Evolutionary conservation across 495 filamentous ascomycete genomes (phyloP).

Genomic region (Aspergillus taichungensis): DNA sequence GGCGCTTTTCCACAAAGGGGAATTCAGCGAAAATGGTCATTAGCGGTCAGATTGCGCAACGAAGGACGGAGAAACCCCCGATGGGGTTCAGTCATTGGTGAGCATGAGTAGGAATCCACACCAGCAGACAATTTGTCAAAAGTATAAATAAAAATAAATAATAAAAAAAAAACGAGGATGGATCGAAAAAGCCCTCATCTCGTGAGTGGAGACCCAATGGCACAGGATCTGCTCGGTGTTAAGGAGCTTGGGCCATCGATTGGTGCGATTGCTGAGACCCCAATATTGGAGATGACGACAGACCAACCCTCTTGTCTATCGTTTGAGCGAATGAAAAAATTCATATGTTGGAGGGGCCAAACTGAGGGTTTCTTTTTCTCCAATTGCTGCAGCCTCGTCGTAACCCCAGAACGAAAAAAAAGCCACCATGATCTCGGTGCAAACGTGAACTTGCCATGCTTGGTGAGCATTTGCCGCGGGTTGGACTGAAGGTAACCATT

Average conservation of each 20-base stretch:
- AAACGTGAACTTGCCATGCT: too few relatives aligned
- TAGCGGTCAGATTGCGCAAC: slow-evolving; percentile 1
- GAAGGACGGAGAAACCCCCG: slow-evolving; percentile 1
- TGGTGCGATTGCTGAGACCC: slow-evolving; percentile 10
- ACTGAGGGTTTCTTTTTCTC: too few relatives aligned
- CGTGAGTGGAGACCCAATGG: slow-evolving; percentile 5
- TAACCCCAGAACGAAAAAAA: too few relatives aligned
- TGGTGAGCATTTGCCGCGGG: too few relatives aligned
- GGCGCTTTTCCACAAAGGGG: slow-evolving; percentile 8
- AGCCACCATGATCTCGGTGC: too few relatives aligned
- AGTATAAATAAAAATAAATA: slow-evolving; percentile 2
- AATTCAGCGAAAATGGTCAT: slow-evolving; percentile 1
- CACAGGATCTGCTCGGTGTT: slow-evolving; percentile 21
- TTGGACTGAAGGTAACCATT: too few relatives aligned
- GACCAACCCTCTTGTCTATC: background rate
- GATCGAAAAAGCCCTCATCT: background rate
- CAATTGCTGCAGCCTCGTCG: too few relatives aligned
- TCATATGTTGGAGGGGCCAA: too few relatives aligned
- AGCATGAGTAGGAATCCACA: background rate
- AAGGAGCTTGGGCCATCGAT: slow-evolving; percentile 31
- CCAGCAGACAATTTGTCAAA: background rate
- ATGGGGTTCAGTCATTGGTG: slow-evolving; percentile 9
- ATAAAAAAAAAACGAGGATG: background rate
- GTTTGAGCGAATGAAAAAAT: too few relatives aligned
- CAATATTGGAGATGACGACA: slow-evolving; percentile 15